These are phyloP conservation scores for Hamigera avellanea DNA, from an alignment of 495 filamentous ascomycete genomes.

Conservation along the genomic window DNA sequence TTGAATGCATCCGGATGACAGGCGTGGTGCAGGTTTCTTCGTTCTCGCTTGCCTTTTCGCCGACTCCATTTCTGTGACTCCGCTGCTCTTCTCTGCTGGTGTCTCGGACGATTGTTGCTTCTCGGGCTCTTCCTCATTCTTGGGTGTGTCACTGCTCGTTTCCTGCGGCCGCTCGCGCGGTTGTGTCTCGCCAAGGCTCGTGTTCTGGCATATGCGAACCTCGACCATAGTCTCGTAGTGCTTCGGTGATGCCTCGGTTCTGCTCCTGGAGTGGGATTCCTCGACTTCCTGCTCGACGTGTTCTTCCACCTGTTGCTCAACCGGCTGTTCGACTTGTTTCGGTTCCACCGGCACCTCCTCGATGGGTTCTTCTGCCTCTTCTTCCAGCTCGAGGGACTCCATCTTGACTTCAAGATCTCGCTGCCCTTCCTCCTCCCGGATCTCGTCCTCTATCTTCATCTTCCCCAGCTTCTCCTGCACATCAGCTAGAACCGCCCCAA, in stretches of 20 bases:
- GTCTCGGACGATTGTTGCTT: background rate
- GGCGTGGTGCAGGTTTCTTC: conserved; percentile 9
- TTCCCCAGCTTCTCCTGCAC: conserved; percentile 23
- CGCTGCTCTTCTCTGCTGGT: conserved; percentile 3
- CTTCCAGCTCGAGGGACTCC: background rate
- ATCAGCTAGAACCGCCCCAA: conserved; percentile 9
- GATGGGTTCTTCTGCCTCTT: background rate
- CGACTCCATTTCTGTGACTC: background rate
- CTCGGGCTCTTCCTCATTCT: background rate
- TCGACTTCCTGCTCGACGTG: background rate
- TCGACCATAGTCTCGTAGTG: conserved; percentile 21
- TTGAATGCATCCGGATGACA: conserved; percentile 26
- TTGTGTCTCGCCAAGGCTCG: background rate
- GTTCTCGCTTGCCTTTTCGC: conserved; percentile 5
- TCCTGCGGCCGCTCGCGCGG: too few species aligned
- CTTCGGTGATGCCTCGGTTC: background rate
- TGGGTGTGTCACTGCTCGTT: background rate
- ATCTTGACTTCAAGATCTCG: background rate
- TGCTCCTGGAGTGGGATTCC: background rate
- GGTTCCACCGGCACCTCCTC: background rate
- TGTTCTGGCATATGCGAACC: conserved; percentile 20
- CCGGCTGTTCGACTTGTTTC: background rate
- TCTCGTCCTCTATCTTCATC: conserved; percentile 18
- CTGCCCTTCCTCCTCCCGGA: background rate
- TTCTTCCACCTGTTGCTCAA: background rate